A percentile compares a stretch with the other conserved stretches of the same genome.
Conservation (phyloP, 305 asterid species). For the Vinca major region DNA sequence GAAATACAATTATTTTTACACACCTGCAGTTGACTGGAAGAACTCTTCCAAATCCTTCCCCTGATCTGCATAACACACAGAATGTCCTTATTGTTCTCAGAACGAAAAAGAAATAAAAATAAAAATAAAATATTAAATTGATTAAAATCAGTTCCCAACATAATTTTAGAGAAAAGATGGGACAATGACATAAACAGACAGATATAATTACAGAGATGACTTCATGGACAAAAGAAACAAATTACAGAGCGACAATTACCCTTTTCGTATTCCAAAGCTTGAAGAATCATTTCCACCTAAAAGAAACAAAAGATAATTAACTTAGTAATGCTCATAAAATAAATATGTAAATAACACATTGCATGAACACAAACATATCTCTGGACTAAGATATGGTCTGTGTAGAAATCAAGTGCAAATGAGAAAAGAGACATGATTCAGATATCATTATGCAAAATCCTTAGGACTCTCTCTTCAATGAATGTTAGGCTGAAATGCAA, state of each 20-base stretch:
- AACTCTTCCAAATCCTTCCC: constrained; percentile 81
- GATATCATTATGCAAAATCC: not conserved
- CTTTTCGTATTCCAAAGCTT: constrained; percentile 84
- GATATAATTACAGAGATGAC: not conserved
- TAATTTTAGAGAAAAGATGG: not conserved
- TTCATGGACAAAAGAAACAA: not conserved
- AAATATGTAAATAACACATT: not conserved
- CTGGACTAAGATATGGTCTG: not conserved
- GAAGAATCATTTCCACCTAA: constrained; percentile 98
- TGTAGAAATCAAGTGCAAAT: not conserved
- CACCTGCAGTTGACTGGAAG: constrained; percentile 88
- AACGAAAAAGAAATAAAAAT: not conserved
- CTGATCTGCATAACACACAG: constrained; percentile 47
- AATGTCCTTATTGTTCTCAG: not conserved
- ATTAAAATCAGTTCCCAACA: not conserved
- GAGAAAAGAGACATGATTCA: not conserved
- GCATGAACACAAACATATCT: not conserved
- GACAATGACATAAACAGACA: not conserved
- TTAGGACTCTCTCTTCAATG: not conserved
- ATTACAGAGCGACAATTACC: constrained; percentile 34
- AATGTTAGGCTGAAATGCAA: not conserved
- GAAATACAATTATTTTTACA: constrained; percentile 2
- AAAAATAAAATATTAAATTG: no score
- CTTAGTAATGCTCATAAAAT: not conserved
- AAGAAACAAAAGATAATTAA: constrained; percentile 9